phyloP scores from a whole-genome alignment of 495 filamentous ascomycete species.

The Lophium mytilinum region DNA sequence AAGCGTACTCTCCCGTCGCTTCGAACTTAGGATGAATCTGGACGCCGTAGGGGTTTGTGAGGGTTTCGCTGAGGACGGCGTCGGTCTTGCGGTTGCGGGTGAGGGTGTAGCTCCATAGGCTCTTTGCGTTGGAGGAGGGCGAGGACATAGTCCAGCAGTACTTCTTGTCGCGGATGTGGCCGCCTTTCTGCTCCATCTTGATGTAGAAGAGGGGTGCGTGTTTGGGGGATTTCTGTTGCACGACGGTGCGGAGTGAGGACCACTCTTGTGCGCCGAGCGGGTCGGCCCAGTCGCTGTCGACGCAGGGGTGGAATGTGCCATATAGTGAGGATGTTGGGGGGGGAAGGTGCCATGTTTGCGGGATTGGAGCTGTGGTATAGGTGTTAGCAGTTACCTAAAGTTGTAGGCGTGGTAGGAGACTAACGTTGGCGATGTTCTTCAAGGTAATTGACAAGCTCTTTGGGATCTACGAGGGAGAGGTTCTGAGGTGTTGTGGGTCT shows the following conservation, averaged over 20 bases:
- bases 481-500: background rate
- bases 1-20: constrained; percentile 7
- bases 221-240: background rate
- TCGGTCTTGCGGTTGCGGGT: background rate
- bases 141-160: constrained; percentile 12
- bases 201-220: background rate
- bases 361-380: background rate
- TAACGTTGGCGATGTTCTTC: constrained; percentile 10
- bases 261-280: background rate
- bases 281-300: constrained; percentile 12
- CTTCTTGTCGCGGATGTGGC: constrained; percentile 3
- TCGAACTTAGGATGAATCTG: constrained; percentile 3
- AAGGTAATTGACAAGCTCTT: constrained; percentile 4
- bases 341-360: constrained; percentile 13
- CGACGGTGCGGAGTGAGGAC: background rate
- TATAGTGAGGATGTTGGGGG: constrained; percentile 7
- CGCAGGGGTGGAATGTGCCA: background rate
- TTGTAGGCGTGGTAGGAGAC: no score
- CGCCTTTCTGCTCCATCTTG: constrained; percentile 7
- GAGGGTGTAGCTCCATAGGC: constrained; percentile 11
- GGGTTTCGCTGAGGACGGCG: constrained; percentile 1
- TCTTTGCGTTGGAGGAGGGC: background rate
- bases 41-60: background rate
- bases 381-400: no score
- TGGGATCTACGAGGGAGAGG: background rate